phyloP scores from a whole-genome alignment of 1,284 basidiomycete species.

The Vanrija sp. region DNA sequence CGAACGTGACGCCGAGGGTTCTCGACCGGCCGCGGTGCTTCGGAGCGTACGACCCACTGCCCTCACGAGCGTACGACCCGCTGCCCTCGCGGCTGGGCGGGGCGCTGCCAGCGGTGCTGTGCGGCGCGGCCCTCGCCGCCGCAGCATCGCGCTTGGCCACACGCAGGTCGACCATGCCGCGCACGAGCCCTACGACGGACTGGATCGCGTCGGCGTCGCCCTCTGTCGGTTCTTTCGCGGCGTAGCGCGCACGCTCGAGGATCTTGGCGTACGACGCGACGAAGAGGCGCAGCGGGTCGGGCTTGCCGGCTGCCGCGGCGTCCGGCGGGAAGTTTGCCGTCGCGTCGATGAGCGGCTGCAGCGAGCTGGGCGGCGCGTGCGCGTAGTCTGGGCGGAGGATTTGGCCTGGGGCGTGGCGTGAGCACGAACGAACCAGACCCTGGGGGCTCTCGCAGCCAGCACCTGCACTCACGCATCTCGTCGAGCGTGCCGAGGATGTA shows the following conservation, averaged over 20 bases:
- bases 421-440: background rate
- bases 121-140: too few relatives aligned
- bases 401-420: constrained; percentile 1
- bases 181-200: constrained; percentile 60
- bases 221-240: constrained; percentile 62
- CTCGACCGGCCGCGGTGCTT: too few relatives aligned
- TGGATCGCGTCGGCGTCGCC: constrained; percentile 66
- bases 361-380: constrained; percentile 60
- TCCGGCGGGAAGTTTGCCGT: constrained; percentile 51
- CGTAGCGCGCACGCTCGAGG: constrained; percentile 68
- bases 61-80: too few relatives aligned
- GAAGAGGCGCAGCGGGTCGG: constrained; percentile 54
- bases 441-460: too few relatives aligned
- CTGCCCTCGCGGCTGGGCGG: too few relatives aligned
- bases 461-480: constrained; percentile 32
- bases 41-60: too few relatives aligned
- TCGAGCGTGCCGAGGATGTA: constrained; percentile 35
- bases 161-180: constrained; percentile 2
- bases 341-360: constrained; percentile 66
- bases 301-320: constrained; percentile 8
- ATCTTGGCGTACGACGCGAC: constrained; percentile 72
- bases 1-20: too few relatives aligned
- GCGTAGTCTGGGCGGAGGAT: constrained; percentile 1
- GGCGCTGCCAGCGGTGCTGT: too few relatives aligned
- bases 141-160: too few relatives aligned